A percentile compares a stretch with the other conserved stretches of the same genome.
Conservation (phyloP, 441 rosid genomes). For the Brassica hybrid region DNA sequence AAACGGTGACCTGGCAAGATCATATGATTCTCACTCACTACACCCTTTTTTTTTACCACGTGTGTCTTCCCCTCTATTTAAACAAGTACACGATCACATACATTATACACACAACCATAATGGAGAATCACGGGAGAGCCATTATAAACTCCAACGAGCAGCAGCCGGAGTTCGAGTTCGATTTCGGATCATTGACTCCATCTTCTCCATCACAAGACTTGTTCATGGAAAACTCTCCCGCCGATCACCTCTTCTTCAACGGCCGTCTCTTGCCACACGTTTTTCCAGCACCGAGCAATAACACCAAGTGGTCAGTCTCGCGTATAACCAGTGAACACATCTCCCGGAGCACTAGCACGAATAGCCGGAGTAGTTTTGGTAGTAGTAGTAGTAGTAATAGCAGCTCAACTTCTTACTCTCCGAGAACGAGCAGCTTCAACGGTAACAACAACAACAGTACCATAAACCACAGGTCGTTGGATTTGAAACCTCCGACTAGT, state of each 20-base stretch:
- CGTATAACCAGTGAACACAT: constrained; percentile 39
- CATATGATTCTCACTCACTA: constrained; percentile 18
- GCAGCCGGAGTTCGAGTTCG: constrained; percentile 64
- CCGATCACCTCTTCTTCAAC: constrained; percentile 78
- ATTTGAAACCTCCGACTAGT: constrained; percentile 8
- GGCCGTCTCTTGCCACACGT: constrained; percentile 80
- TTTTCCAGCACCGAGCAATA: constrained; percentile 47
- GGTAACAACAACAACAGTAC: constrained; percentile 44
- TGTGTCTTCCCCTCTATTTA: constrained; percentile 24
- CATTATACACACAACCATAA: not conserved
- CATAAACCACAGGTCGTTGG: constrained; percentile 14
- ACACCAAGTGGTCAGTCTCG: constrained; percentile 18
- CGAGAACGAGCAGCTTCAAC: constrained; percentile 43
- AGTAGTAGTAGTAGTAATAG: constrained; percentile 45
- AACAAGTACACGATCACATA: constrained; percentile 23
- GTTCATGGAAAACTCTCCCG: constrained; percentile 58
- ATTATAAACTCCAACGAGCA: constrained; percentile 1
- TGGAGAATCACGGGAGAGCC: constrained; percentile 7
- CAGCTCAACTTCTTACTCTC: constrained; percentile 31
- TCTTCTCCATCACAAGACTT: constrained; percentile 58
- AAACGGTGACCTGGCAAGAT: constrained; percentile 18
- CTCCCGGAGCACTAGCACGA: constrained; percentile 69
- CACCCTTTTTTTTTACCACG: constrained; percentile 17
- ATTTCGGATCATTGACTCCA: constrained; percentile 65
- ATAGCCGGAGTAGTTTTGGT: constrained; percentile 55